Base-by-base conservation (phyloP, 1,284 basidiomycete species). In the Trichosporon sp. region DNA sequence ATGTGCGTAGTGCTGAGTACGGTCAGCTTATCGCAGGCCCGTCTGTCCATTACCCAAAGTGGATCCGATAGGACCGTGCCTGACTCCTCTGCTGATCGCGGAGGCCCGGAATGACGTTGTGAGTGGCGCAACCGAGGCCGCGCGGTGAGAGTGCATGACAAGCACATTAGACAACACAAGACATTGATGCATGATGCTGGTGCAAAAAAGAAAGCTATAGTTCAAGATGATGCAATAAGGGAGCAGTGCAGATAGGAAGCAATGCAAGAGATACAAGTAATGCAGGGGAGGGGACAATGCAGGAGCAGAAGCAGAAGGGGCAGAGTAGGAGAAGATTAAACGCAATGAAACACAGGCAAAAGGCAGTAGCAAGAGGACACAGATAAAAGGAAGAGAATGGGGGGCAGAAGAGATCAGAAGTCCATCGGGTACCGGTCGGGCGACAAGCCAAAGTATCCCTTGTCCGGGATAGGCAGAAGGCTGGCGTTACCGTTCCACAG, bases 391-490 rank as follows among this genome's bases (percentile, higher is more conserved):
- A 37, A 4, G n/a, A 13, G 13, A 37, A 37, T 37, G 34, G 3
- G 11, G n/a, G 13, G 34, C n/a, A 4, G 49, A n/a, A 8, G 49
- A 31, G 27, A 27, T 54, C 25, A 54, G 25, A 54, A 54, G 49
- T 54, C 21, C 49, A 54, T 54, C 14, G 60, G 64, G 34, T 56
- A 62, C 14, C 52, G 31, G 1, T 56, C 60, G 2, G 64, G 60
- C 11, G 40, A 4, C 16, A 62, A 19, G 11, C 64, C 67, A 60
- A 68, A 61, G 60, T 60, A 64, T 1, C 62, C 62, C 2, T 11
- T 31, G 3, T 56, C 59, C 4, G 64, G 60, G 21, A 66, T 16
- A n/a, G 31, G 59, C 32, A 59, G 25, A 16, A 61, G 54, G 14
- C 58, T 32, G 16, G 61, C 49, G 16, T 59, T 63, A 23, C 62